Evolutionary conservation across 192 early-diverging fungal genomes (phyloP).

Genomic region (Backusella luteola): DNA sequence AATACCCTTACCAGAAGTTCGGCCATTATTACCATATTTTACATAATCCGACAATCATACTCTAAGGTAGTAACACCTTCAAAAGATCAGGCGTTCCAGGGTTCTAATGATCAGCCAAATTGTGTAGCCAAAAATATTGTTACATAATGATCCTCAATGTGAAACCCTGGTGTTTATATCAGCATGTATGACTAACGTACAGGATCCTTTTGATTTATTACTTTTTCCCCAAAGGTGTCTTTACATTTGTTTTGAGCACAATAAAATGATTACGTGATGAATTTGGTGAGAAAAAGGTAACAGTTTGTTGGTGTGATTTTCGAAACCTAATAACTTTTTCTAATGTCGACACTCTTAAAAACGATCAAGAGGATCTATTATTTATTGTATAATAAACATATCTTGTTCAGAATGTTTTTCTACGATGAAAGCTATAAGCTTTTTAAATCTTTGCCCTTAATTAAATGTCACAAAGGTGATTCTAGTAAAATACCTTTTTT

Average conservation of each 20-base stretch:
- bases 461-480: no score
- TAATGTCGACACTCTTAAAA: no score
- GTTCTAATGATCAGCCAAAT: not conserved
- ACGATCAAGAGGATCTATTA: no score
- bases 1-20: no score
- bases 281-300: not conserved
- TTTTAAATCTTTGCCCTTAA: no score
- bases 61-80: not conserved
- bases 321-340: not conserved
- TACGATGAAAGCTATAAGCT: no score
- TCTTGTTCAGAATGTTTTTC: no score
- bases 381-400: no score
- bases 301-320: not conserved
- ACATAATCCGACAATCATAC: no score
- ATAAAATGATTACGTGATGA: conserved; percentile 13
- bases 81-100: conserved; percentile 9
- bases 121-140: not conserved
- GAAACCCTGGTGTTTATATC: not conserved
- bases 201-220: not conserved
- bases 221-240: not conserved
- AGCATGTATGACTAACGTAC: not conserved
- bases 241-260: not conserved
- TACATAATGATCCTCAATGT: conserved; percentile 9
- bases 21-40: no score
- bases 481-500: no score